A percentile compares a stretch with the other conserved stretches of the same genome.
These are phyloP conservation scores for Cyclostephanos invisitatus DNA, from an alignment of 108 stramenopile species.

Conservation along the genomic window DNA sequence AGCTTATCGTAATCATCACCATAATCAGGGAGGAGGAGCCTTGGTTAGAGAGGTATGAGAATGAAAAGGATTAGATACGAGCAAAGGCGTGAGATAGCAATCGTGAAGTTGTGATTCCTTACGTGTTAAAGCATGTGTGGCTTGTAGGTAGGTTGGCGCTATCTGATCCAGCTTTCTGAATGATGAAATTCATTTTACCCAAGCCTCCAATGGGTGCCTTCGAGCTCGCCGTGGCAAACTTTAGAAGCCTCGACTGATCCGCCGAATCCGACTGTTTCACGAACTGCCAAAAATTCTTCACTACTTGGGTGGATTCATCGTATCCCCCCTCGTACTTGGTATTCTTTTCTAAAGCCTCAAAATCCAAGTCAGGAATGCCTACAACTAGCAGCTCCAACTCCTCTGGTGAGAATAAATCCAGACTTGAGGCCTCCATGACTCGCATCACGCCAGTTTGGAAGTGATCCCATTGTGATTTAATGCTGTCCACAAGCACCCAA, in stretches of 20 bases:
- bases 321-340: slow-evolving; percentile 85
- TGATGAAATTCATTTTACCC: slow-evolving; percentile 79
- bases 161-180: slow-evolving; percentile 93
- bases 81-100: not conserved
- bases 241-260: slow-evolving; percentile 76
- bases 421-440: slow-evolving; percentile 71
- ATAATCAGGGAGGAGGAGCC: slow-evolving; percentile 64
- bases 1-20: slow-evolving; percentile 69
- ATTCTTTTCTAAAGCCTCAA: slow-evolving; percentile 69
- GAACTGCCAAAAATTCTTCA: slow-evolving; percentile 83
- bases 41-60: not conserved
- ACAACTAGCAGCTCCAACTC: slow-evolving; percentile 90
- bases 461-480: slow-evolving; percentile 70
- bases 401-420: slow-evolving; percentile 77
- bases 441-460: slow-evolving; percentile 78
- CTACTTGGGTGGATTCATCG: slow-evolving; percentile 52
- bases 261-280: slow-evolving; percentile 52
- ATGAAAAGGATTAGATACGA: not conserved
- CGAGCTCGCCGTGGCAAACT: slow-evolving; percentile 86
- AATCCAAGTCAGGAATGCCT: slow-evolving; percentile 86
- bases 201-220: slow-evolving; percentile 93
- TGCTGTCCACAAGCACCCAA: slow-evolving; percentile 84
- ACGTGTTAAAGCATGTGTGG: slow-evolving; percentile 94
- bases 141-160: slow-evolving; percentile 83
- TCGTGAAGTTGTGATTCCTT: slow-evolving; percentile 31